Conservation (phyloP, 2,329 filamentous ascomycete genomes). For the Pseudodiploospora longispora region DNA sequence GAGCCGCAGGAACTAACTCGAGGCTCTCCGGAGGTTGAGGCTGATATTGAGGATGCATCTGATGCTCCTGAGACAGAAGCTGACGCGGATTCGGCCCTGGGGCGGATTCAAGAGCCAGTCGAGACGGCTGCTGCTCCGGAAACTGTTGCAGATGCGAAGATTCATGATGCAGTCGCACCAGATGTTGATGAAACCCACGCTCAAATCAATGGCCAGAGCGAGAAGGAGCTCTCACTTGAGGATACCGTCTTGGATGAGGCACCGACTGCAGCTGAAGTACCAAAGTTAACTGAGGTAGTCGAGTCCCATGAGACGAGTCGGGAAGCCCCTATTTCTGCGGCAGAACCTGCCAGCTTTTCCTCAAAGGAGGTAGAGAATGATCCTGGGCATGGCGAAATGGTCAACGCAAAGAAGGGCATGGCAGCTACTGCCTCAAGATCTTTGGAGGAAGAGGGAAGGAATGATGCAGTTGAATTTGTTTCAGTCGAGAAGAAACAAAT, state of each 20-base stretch:
- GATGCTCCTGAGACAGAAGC: background rate
- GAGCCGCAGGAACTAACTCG: background rate
- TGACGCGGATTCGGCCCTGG: background rate
- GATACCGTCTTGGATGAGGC: too few species aligned
- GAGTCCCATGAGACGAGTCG: too few species aligned
- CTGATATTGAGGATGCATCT: conserved; percentile 5
- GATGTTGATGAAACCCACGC: background rate
- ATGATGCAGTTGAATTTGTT: conserved; percentile 32
- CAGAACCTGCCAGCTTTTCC: too few species aligned
- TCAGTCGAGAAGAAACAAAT: conserved; percentile 25
- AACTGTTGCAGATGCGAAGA: background rate
- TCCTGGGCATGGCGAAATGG: too few species aligned
- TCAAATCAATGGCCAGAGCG: background rate
- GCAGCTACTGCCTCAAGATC: background rate
- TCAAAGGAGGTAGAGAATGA: too few species aligned
- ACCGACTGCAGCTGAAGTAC: too few species aligned
- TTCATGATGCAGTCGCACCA: background rate
- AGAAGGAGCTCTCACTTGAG: conserved; percentile 1
- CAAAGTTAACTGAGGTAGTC: too few species aligned
- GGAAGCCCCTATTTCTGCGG: too few species aligned
- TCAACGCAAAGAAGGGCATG: too few species aligned
- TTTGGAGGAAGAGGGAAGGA: conserved; percentile 26
- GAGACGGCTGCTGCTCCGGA: conserved; percentile 5
- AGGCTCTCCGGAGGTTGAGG: conserved; percentile 4
- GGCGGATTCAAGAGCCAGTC: background rate